Evolutionary conservation across 805 yeast genomes (phyloP), one percentile per base, ranked within the genome.

Genomic region (Wickerhamomyces strasburgensis): DNA sequence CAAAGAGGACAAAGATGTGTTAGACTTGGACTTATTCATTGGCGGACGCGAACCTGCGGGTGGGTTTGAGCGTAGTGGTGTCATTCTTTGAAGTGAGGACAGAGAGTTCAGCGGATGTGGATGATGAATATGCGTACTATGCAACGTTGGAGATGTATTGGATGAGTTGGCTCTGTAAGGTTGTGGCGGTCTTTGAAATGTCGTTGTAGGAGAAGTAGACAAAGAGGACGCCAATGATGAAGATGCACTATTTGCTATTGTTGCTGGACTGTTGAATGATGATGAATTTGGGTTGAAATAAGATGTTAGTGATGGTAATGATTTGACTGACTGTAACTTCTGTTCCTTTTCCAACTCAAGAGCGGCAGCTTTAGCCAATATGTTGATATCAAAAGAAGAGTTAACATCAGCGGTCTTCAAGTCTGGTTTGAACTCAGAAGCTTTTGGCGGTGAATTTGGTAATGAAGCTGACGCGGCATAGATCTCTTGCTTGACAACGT

Each of bases 31-130:
- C 47, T 52, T 41, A 29, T 44, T 38, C 34, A 43, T 23, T 19
- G 51, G 37, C 9, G 58, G 18, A n/a, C 46, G 44, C 9, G 46
- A 38, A 21, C 43, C 28, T 17, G 48, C 45, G 24, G 39, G 60
- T 26, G 38, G 58, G 48, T 17, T 52, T 41, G 43, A 49, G 38
- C 67, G 55, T 19, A 76, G 51, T 6, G 82, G 84, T 0, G 83
- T 78, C 80, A 78, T 74, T 51, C 79, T 65, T 52, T 78, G 84
- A 37, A 80, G 56, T 3, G 83, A 70, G 0, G 75, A 63, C 16
- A 72, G 47, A 1, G 71, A 67, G 42, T 57, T 64, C 14, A 66
- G 42, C 19, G 64, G 56, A 17, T 51, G 57, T 31, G 53, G 57
- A 31, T 50, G 54, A 19, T 40, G 47, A 16, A 45, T 25, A 25